phyloP scores from a whole-genome alignment of 257 asterid genomes.

The Solanum sparsipilum region DNA sequence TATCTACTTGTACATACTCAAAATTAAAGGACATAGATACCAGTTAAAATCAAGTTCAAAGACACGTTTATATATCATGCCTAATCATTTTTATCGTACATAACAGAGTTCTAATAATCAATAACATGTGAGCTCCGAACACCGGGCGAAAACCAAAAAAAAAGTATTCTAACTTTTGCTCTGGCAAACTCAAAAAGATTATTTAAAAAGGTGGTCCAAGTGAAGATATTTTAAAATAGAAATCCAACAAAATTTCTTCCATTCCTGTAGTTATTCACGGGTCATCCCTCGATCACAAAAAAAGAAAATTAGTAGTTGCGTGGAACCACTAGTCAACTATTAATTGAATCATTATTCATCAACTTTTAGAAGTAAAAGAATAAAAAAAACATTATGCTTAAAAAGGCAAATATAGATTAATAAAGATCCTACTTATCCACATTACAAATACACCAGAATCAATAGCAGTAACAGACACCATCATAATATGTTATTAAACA shows the following conservation, averaged over 20 bases:
- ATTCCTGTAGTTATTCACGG: background rate
- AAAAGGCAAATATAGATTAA: background rate
- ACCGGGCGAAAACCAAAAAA: no score
- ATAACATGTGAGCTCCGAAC: background rate
- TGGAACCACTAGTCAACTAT: background rate
- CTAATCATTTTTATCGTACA: background rate
- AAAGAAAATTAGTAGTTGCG: background rate
- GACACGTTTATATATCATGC: no score
- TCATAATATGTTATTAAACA: background rate
- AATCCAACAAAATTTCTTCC: background rate
- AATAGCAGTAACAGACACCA: background rate
- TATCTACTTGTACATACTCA: no score
- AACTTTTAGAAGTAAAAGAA: background rate
- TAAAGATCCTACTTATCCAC: background rate
- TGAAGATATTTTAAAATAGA: background rate
- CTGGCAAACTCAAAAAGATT: background rate
- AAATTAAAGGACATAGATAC: no score
- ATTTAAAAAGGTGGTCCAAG: background rate
- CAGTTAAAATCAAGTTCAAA: no score
- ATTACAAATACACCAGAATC: background rate
- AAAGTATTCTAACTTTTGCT: background rate
- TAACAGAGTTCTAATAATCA: background rate
- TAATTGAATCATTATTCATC: background rate
- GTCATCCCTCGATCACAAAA: background rate
- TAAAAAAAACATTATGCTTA: background rate